phyloP scores from a whole-genome alignment of 2,329 filamentous ascomycete species.

The Trichophyton benhamiae region DNA sequence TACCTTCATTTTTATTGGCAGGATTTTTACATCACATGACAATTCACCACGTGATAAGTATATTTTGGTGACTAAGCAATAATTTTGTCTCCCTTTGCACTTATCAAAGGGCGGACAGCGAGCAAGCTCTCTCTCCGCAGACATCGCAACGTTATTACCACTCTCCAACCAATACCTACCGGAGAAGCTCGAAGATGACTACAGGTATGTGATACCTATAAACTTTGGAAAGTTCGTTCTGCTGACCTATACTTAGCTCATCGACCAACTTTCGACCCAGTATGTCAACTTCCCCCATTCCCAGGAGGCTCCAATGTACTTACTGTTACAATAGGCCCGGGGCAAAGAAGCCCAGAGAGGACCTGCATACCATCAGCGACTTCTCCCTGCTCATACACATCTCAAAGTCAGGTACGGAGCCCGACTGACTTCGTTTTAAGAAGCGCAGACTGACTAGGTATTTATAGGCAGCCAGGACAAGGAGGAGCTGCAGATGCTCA shows the following conservation, averaged over 20 bases:
- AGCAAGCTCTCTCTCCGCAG: neutral
- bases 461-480: slow-evolving; percentile 63
- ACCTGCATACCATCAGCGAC: slow-evolving; percentile 88
- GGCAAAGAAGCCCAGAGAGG: slow-evolving; percentile 92
- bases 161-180: neutral
- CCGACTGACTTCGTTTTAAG: neutral
- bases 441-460: neutral
- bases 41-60: no score
- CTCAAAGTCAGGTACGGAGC: slow-evolving; percentile 64
- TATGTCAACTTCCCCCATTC: slow-evolving; percentile 27
- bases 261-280: slow-evolving; percentile 92
- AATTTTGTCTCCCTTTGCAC: no score
- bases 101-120: neutral
- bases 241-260: slow-evolving; percentile 40
- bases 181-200: slow-evolving; percentile 23
- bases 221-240: neutral
- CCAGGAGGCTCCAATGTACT: slow-evolving; percentile 15
- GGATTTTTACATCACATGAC: neutral
- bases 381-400: slow-evolving; percentile 83
- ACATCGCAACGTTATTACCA: neutral
- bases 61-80: neutral
- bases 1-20: no score
- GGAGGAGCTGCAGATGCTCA: slow-evolving; percentile 70
- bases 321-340: slow-evolving; percentile 49
- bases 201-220: slow-evolving; percentile 24